phyloP scores from a whole-genome alignment of 306 rosid species.

The Prunus mume region DNA sequence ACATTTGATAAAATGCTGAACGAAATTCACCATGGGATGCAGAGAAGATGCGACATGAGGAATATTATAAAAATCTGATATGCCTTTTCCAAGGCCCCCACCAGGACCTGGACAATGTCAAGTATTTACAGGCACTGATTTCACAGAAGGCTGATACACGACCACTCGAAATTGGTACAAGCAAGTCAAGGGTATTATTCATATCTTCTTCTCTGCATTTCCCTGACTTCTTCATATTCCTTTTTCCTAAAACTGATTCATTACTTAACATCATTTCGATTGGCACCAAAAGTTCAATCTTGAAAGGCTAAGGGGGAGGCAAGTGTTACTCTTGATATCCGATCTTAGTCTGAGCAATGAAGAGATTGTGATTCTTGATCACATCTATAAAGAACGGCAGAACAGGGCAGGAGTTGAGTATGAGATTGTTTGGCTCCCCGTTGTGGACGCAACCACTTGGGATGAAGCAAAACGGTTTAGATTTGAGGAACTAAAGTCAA shows the following conservation, averaged over 20 bases:
- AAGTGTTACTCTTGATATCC: slow-evolving; percentile 70
- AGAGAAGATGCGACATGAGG: slow-evolving; percentile 57
- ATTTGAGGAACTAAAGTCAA: slow-evolving; percentile 47
- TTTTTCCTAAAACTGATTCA: background rate
- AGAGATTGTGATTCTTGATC: slow-evolving; percentile 56
- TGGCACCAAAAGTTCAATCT: slow-evolving; percentile 45
- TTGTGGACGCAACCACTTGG: slow-evolving; percentile 43
- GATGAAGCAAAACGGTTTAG: slow-evolving; percentile 21
- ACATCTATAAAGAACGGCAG: slow-evolving; percentile 34
- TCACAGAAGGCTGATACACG: slow-evolving; percentile 50
- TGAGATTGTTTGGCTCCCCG: slow-evolving; percentile 79
- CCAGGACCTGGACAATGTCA: slow-evolving; percentile 61
- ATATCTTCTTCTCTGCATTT: background rate
- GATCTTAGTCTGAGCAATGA: slow-evolving; percentile 67
- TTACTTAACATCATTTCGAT: background rate
- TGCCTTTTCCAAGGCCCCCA: slow-evolving; percentile 44
- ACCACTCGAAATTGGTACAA: slow-evolving; percentile 46
- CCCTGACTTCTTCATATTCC: background rate
- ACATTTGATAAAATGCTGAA: background rate
- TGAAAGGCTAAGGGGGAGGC: slow-evolving; percentile 66
- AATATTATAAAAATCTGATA: slow-evolving; percentile 50
- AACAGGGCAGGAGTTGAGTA: slow-evolving; percentile 36
- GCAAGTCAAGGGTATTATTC: slow-evolving; percentile 38
- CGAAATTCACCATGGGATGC: slow-evolving; percentile 23
- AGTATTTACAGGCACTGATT: slow-evolving; percentile 53